Conservation (phyloP, 208 protist species). For the Trypanosoma lewisi region DNA sequence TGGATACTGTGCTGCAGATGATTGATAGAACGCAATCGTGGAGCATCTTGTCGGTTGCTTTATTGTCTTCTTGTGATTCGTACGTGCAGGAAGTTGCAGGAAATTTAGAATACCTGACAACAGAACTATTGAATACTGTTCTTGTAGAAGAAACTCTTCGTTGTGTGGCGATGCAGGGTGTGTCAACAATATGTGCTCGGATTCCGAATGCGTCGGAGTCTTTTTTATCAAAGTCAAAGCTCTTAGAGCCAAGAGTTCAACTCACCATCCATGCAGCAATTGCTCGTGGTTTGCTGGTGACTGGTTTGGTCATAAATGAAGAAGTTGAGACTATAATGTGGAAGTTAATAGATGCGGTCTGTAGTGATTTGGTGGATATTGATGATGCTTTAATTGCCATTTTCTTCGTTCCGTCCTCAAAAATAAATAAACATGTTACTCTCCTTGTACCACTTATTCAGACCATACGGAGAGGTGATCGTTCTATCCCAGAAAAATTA, state of each 20-base stretch:
- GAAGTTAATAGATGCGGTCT: conserved; percentile 1
- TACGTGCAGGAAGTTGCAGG: conserved; percentile 13
- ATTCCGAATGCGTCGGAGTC: conserved; percentile 4
- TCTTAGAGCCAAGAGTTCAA: not conserved
- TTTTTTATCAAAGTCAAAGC: conserved; percentile 13
- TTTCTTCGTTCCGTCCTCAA: conserved; percentile 9
- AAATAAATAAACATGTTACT: conserved; percentile 1
- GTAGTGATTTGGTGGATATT: conserved; percentile 7
- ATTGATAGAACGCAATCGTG: not conserved
- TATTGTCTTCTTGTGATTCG: conserved; percentile 14
- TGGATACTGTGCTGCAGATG: conserved; percentile 7
- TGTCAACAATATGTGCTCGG: conserved; percentile 19
- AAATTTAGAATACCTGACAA: not conserved
- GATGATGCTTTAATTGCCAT: conserved; percentile 10
- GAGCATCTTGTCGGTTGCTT: conserved; percentile 11
- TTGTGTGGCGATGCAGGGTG: conserved; percentile 15
- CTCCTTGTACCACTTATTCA: conserved; percentile 14
- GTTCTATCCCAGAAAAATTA: conserved; percentile 3
- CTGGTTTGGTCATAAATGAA: conserved; percentile 5
- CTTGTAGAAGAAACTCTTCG: not conserved
- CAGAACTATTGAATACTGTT: conserved; percentile 12
- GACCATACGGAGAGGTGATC: not conserved
- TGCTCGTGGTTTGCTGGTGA: conserved; percentile 14
- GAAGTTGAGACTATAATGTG: conserved; percentile 7
- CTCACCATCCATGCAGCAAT: conserved; percentile 11